Percentiles rank a stretch among this genome's conserved stretches.
phyloP scores from a whole-genome alignment of 805 yeast genomes.

The Vanderwaltozyma tropicalis region DNA sequence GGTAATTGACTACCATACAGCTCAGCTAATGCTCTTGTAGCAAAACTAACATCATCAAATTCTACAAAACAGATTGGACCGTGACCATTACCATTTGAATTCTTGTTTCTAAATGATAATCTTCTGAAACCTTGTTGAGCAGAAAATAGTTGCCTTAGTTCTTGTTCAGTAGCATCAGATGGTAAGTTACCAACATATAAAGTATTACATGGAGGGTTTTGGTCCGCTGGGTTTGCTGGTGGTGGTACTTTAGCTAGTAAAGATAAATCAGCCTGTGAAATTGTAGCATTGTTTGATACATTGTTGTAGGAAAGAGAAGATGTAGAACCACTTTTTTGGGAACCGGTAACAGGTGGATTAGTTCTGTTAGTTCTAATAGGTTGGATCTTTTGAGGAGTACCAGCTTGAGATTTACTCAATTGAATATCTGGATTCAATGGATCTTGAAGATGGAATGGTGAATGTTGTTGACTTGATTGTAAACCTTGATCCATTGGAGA shows the following conservation, averaged over 20 bases:
- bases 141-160: slow-evolving; percentile 74
- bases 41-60: slow-evolving; percentile 90
- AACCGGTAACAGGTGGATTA: slow-evolving; percentile 6
- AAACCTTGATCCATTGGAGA: neutral
- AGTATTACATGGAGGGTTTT: slow-evolving; percentile 97
- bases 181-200: slow-evolving; percentile 94
- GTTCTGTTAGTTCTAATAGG: slow-evolving; percentile 10
- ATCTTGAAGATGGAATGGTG: slow-evolving; percentile 1
- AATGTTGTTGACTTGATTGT: neutral
- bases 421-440: slow-evolving; percentile 3
- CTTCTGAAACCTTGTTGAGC: slow-evolving; percentile 90
- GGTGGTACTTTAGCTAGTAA: slow-evolving; percentile 73
- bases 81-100: slow-evolving; percentile 42
- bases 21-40: slow-evolving; percentile 89
- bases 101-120: slow-evolving; percentile 79
- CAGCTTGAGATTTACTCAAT: slow-evolving; percentile 3
- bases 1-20: slow-evolving; percentile 87
- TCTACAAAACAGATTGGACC: slow-evolving; percentile 99
- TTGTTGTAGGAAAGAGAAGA: slow-evolving; percentile 21
- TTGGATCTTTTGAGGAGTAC: slow-evolving; percentile 13
- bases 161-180: slow-evolving; percentile 92
- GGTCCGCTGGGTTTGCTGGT: slow-evolving; percentile 97
- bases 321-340: slow-evolving; percentile 20
- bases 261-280: slow-evolving; percentile 50
- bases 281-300: slow-evolving; percentile 11